Base-by-base conservation (phyloP, 176 grass and related monocot genomes). In the Avena sativa region DNA sequence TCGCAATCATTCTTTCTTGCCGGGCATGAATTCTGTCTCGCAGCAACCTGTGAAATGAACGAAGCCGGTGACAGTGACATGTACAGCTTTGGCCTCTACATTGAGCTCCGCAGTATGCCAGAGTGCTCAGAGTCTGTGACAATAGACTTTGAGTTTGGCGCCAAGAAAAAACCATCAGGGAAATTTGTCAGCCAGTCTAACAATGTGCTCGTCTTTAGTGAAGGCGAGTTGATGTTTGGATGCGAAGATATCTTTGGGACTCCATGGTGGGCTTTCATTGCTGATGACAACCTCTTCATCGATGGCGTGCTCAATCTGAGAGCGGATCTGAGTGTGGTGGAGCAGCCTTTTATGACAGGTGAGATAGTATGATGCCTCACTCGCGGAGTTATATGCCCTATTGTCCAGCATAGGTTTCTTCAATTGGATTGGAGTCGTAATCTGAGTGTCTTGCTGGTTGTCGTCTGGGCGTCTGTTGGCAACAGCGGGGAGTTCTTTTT, bases 161-260 rank as follows among this genome's bases (percentile, higher is more conserved):
- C 91, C 40, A 91, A 93, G 68, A 80, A 83, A 16, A 91, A 76
- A 56, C 87, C 89, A 0, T 86, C 90, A 0, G 93, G 91, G 2
- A 87, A 93, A 72, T 97, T 97, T 79, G 87, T 84, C 53, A 95
- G 91, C 87, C 91, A 91, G 79, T 91, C 91, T 80, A 91, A 94
- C 70, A 90, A 55, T 5, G 14, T 5, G 86, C 12, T 83, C 89
- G 51, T 89, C 0, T 97, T 97, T 84, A 88, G 82, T n/a, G 3
- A 60, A 2, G 91, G 87, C 16, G 91, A 87, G 6, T 90, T 91
- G 75, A 89, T 89, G 0, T 77, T 93, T 63, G 95, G 91, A 47
- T 95, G 93, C 36, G 80, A 85, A 63, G 92, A 97, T 82, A 82
- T 97, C 12, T 97, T 97, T 93, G 85, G 83, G 0, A 88, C 91